A percentile compares a stretch with the other conserved stretches of the same genome.
phyloP scores from a whole-genome alignment of 176 grass and related monocot genomes.

The Chloris gayana region DNA sequence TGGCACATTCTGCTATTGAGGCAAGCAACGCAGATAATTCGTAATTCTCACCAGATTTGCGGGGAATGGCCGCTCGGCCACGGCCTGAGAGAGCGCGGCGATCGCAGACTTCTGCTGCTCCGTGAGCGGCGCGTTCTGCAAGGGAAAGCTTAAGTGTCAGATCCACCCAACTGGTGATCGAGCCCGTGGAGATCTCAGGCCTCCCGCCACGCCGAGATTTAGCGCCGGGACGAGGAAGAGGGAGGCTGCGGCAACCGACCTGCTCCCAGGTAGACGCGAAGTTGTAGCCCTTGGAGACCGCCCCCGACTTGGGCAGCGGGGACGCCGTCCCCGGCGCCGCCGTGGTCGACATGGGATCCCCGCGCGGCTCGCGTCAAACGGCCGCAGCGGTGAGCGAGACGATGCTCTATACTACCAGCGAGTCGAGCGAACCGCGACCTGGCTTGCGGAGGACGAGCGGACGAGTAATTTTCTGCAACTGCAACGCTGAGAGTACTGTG shows the following conservation, averaged over 20 bases:
- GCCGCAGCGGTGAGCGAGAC: not conserved
- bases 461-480: too few species aligned
- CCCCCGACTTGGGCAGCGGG: conserved; percentile 67
- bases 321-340: conserved; percentile 38
- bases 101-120: conserved; percentile 94
- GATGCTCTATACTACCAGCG: not conserved
- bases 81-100: conserved; percentile 76
- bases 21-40: not conserved
- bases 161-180: conserved; percentile 35
- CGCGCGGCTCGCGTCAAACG: conserved; percentile 14
- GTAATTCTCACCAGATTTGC: conserved; percentile 63
- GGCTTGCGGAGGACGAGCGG: too few species aligned
- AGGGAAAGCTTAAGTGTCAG: conserved; percentile 43
- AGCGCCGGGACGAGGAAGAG: not conserved
- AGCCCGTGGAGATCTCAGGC: not conserved
- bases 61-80: conserved; percentile 77
- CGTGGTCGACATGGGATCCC: conserved; percentile 45
- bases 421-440: not conserved
- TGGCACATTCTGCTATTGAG: not conserved
- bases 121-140: conserved; percentile 82
- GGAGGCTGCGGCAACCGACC: conserved; percentile 43
- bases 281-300: conserved; percentile 89
- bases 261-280: conserved; percentile 92
- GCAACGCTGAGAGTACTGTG: too few species aligned
- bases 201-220: conserved; percentile 23